Conservation (phyloP, 192 early-diverging fungal genomes). For the Thamnidium elegans region DNA sequence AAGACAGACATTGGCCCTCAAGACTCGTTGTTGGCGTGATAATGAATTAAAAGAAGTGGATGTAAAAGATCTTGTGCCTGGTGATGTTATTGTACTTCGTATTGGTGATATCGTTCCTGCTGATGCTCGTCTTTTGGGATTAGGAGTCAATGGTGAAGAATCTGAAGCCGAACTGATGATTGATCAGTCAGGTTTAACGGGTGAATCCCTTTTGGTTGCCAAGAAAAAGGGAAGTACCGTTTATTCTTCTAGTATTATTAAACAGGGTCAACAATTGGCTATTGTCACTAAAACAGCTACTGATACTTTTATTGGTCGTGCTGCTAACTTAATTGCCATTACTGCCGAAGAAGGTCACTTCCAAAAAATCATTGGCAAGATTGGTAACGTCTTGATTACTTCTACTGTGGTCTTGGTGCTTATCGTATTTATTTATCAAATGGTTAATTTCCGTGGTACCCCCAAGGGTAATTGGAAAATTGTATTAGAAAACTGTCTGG, state of each 20-base stretch:
- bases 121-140: conserved; percentile 78
- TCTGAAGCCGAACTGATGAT: conserved; percentile 79
- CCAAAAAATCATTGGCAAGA: conserved; percentile 91
- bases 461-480: conserved; percentile 54
- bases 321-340: conserved; percentile 88
- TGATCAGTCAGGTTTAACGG: conserved; percentile 92
- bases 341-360: conserved; percentile 95
- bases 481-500: conserved; percentile 70
- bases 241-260: conserved; percentile 91
- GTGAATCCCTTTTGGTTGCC: conserved; percentile 87
- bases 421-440: conserved; percentile 77
- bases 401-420: conserved; percentile 74
- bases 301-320: conserved; percentile 94
- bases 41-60: conserved; percentile 68
- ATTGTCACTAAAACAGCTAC: conserved; percentile 91
- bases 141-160: conserved; percentile 73
- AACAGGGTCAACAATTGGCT: conserved; percentile 92
- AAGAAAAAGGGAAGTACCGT: conserved; percentile 81
- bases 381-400: conserved; percentile 90
- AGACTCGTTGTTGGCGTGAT: conserved; percentile 76
- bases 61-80: conserved; percentile 78
- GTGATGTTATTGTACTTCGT: conserved; percentile 85
- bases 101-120: conserved; percentile 95
- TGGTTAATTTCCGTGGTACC: conserved; percentile 53
- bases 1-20: conserved; percentile 87